Base-by-base conservation (phyloP, 2,329 filamentous ascomycete species). In the Exophiala viscosa region DNA sequence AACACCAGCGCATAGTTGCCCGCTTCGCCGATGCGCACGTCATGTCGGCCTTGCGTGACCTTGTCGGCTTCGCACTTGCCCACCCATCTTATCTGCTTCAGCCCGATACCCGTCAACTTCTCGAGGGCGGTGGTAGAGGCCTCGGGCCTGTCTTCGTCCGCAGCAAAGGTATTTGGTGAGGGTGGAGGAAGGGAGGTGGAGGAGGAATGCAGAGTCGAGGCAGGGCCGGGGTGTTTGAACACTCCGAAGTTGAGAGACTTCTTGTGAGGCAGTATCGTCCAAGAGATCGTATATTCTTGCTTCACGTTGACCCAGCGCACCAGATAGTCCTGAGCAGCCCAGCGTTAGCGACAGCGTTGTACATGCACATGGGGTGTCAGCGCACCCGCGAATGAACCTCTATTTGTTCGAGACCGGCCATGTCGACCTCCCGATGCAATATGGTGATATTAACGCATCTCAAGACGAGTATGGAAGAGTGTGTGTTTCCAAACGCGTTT, bases 241-340 rank as follows among this genome's bases (percentile, higher is more conserved):
- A 99, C 87, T 67, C 91, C 93, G 69, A 99, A 96, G 74, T 97
- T 96, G 71, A 99, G 87, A 54, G 92, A 96, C 74, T 96, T 97
- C 76, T 95, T 97, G 71, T 97, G 90, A 39, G 93, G 93, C 68
- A 97, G 91, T 35, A 99, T 83, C 66, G 90, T 96, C 93, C 93
- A 99, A 13, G 91, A 96, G 64, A 99, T 90, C 45, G 91, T 96
- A 70, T 96, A 86, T 48, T 87, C 87, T 59, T 90, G 85, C 50
- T 90, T 85, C 62, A 96, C 92, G 68, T 90, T 87, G 63, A 96
- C 88, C 92, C 93, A 99, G 67, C 93, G 90, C 52, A 99, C 89
- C 64, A 99, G 90, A 74, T 99, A 99, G 60, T 90, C 96, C 93
- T 97, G 62, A 15, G 39, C 39, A 31, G 40, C 35, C 15, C 15